Evolutionary conservation across 371 early-diverging fungal species (phyloP).

Genomic region (Mortierella sp.): DNA sequence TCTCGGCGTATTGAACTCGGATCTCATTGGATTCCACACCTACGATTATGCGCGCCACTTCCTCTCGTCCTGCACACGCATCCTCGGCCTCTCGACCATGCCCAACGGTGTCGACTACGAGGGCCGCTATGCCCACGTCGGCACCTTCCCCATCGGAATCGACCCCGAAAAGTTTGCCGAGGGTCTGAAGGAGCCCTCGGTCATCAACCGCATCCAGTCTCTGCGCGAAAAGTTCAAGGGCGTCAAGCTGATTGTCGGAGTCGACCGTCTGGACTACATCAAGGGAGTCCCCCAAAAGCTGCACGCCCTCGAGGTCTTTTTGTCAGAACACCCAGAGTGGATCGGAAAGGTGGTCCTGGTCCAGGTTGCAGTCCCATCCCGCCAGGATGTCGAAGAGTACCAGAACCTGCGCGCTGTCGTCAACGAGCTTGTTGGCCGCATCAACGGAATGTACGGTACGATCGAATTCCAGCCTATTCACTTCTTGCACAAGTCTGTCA

Average conservation of each 20-base stretch:
- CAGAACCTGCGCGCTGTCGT: slow-evolving; percentile 91
- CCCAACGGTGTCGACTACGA: slow-evolving; percentile 95
- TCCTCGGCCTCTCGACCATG: slow-evolving; percentile 91
- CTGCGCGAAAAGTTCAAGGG: slow-evolving; percentile 91
- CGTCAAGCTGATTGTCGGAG: slow-evolving; percentile 95
- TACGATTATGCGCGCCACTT: slow-evolving; percentile 99
- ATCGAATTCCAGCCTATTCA: slow-evolving; percentile 98
- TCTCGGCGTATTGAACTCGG: slow-evolving; percentile 90
- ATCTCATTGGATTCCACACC: slow-evolving; percentile 98
- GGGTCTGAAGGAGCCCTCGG: slow-evolving; percentile 77
- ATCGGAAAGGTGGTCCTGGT: slow-evolving; percentile 95
- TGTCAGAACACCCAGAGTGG: slow-evolving; percentile 94
- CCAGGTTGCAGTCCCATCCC: slow-evolving; percentile 98
- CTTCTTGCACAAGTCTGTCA: slow-evolving; percentile 97
- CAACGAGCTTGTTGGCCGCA: slow-evolving; percentile 96
- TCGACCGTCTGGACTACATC: slow-evolving; percentile 99
- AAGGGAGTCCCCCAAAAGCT: slow-evolving; percentile 99
- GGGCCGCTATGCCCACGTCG: slow-evolving; percentile 91
- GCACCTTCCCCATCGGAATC: slow-evolving; percentile 99
- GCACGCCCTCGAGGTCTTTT: slow-evolving; percentile 95
- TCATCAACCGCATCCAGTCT: slow-evolving; percentile 81
- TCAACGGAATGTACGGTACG: slow-evolving; percentile 94
- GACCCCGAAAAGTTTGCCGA: slow-evolving; percentile 96
- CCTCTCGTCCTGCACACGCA: slow-evolving; percentile 94
- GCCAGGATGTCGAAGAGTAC: slow-evolving; percentile 98